These are phyloP conservation scores for Salix arbutifolia DNA, from an alignment of 345 rosid genomes.

Conservation along the genomic window DNA sequence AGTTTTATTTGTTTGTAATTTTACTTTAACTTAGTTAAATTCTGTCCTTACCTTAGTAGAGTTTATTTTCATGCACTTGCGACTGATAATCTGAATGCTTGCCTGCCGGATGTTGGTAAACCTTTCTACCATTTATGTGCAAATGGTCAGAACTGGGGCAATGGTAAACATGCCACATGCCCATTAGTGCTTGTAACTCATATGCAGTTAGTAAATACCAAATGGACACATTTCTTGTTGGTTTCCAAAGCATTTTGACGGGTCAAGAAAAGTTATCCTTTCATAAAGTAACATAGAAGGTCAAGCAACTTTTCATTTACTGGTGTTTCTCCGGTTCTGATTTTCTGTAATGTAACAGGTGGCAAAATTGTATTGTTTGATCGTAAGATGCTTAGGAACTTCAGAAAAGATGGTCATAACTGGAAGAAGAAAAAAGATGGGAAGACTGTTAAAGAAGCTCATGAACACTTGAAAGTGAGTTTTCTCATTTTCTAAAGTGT, in stretches of 20 bases:
- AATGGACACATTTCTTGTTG: neutral
- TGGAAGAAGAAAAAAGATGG: slow-evolving; percentile 99
- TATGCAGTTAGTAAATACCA: neutral
- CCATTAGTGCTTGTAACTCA: neutral
- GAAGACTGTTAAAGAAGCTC: slow-evolving; percentile 97
- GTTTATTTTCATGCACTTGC: neutral
- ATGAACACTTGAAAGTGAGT: slow-evolving; percentile 90
- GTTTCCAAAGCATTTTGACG: neutral
- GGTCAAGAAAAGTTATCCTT: neutral
- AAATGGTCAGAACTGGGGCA: neutral
- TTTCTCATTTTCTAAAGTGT: slow-evolving; percentile 3
- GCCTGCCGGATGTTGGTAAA: neutral
- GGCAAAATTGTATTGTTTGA: slow-evolving; percentile 75
- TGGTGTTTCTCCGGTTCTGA: neutral
- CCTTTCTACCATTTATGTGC: neutral
- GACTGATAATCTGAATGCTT: neutral
- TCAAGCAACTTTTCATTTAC: neutral
- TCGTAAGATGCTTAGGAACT: slow-evolving; percentile 95
- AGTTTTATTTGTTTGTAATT: neutral
- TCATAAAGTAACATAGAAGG: neutral
- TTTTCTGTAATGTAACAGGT: slow-evolving; percentile 46
- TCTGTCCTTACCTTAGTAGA: neutral
- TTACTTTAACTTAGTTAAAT: neutral
- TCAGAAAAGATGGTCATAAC: slow-evolving; percentile 94
- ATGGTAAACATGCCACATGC: neutral